A percentile compares a stretch with the other conserved stretches of the same genome.
Conservation (phyloP, 139 green algal species). For the Chlamydomonas eustigma region DNA sequence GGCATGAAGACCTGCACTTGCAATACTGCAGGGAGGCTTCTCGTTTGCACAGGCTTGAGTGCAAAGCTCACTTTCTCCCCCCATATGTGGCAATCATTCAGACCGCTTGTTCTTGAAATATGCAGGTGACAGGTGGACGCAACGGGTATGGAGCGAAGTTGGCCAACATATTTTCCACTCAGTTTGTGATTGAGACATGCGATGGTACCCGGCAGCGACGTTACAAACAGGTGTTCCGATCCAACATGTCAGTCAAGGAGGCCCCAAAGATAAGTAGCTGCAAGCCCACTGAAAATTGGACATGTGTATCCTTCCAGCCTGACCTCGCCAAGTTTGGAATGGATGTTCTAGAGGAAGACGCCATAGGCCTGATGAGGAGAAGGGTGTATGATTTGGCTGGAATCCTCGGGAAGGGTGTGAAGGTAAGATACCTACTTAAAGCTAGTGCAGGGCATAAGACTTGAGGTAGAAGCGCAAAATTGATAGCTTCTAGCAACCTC, state of each 20-base stretch:
- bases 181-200: constrained; percentile 95
- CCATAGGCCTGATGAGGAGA: constrained; percentile 91
- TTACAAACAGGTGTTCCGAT: constrained; percentile 84
- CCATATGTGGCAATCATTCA: no score
- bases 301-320: constrained; percentile 91
- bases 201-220: constrained; percentile 77
- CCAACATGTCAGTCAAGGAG: constrained; percentile 71
- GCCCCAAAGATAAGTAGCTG: constrained; percentile 70
- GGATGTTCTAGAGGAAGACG: constrained; percentile 72
- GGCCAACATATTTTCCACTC: constrained; percentile 98
- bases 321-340: constrained; percentile 97
- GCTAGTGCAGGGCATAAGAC: no score
- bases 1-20: neutral
- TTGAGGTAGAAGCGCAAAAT: no score
- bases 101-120: no score
- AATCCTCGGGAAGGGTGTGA: constrained; percentile 86
- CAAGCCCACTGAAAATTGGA: constrained; percentile 95
- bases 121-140: constrained; percentile 89
- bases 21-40: no score
- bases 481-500: no score
- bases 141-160: constrained; percentile 99
- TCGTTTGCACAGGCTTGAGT: no score
- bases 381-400: constrained; percentile 94
- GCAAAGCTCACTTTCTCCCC: no score
- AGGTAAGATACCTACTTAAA: constrained; percentile 65